Evolutionary conservation across 345 rosid species (phyloP).

Genomic region (Eutrema japonicum): DNA sequence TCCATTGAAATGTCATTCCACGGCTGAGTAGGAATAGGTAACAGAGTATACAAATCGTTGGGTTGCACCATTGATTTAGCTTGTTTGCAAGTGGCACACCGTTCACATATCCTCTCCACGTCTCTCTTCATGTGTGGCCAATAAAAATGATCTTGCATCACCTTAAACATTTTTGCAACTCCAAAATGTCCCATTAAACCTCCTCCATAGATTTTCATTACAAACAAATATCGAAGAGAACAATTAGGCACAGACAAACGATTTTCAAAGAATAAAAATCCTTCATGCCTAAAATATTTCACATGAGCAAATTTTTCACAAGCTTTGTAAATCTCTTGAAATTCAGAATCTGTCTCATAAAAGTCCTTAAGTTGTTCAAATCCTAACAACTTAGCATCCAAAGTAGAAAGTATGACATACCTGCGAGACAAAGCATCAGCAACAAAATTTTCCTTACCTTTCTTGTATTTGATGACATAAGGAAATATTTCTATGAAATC

Average conservation of each 20-base stretch:
- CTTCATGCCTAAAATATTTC: neutral
- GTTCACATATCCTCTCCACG: neutral
- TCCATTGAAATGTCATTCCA: neutral
- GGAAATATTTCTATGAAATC: neutral
- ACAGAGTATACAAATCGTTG: neutral
- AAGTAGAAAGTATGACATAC: neutral
- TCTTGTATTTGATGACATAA: neutral
- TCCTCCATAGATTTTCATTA: neutral
- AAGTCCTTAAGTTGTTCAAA: neutral
- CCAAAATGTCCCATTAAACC: neutral
- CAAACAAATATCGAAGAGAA: neutral
- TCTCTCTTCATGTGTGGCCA: too few species aligned
- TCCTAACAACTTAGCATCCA: neutral
- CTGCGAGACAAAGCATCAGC: neutral
- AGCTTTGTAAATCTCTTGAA: neutral
- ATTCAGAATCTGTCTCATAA: neutral
- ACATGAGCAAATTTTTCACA: neutral
- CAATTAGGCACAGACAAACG: neutral
- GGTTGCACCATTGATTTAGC: neutral
- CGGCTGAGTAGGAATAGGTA: neutral
- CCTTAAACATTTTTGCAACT: neutral
- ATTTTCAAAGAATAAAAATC: neutral
- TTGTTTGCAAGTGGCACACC: neutral
- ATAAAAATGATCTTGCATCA: neutral
- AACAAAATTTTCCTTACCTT: neutral